Evolutionary conservation across 1,284 basidiomycete species (phyloP).

Genomic region (Apiotrichum porosum): DNA sequence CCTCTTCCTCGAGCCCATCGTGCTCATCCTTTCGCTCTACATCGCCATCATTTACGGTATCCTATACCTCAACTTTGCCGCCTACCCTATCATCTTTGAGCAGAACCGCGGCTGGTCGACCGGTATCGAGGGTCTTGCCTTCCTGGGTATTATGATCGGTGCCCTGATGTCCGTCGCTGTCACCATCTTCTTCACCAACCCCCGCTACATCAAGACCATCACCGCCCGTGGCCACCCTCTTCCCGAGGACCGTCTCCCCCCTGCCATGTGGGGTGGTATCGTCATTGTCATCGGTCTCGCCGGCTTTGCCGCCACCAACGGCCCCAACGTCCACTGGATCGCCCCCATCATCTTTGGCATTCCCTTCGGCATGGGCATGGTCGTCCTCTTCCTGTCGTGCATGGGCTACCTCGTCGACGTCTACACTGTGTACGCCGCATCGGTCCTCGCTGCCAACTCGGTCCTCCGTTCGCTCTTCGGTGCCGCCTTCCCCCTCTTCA

Average conservation of each 20-base stretch:
- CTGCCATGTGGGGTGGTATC: conserved; percentile 50
- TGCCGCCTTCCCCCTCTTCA: conserved; percentile 61
- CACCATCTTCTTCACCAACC: conserved; percentile 53
- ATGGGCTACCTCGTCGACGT: conserved; percentile 62
- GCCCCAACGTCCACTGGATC: conserved; percentile 49
- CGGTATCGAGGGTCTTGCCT: conserved; percentile 61
- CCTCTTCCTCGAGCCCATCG: conserved; percentile 51
- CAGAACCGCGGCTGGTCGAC: conserved; percentile 58
- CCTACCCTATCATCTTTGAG: conserved; percentile 59
- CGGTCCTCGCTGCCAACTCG: conserved; percentile 64
- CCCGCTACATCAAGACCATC: conserved; percentile 58
- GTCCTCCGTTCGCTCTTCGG: conserved; percentile 64
- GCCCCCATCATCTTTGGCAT: conserved; percentile 58
- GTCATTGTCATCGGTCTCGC: conserved; percentile 46
- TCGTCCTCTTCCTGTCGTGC: conserved; percentile 59
- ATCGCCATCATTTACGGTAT: conserved; percentile 56
- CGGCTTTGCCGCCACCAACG: conserved; percentile 46
- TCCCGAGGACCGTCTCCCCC: conserved; percentile 59
- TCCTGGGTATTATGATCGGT: conserved; percentile 63
- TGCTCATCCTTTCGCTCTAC: conserved; percentile 52
- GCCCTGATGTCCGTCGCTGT: conserved; percentile 57
- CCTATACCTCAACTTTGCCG: conserved; percentile 43
- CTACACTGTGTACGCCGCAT: conserved; percentile 55
- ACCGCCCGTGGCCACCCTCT: conserved; percentile 52
- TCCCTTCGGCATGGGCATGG: conserved; percentile 62